A percentile compares a stretch with the other conserved stretches of the same genome.
phyloP scores from a whole-genome alignment of 2,329 filamentous ascomycete species.

The Sporothrix protearum region DNA sequence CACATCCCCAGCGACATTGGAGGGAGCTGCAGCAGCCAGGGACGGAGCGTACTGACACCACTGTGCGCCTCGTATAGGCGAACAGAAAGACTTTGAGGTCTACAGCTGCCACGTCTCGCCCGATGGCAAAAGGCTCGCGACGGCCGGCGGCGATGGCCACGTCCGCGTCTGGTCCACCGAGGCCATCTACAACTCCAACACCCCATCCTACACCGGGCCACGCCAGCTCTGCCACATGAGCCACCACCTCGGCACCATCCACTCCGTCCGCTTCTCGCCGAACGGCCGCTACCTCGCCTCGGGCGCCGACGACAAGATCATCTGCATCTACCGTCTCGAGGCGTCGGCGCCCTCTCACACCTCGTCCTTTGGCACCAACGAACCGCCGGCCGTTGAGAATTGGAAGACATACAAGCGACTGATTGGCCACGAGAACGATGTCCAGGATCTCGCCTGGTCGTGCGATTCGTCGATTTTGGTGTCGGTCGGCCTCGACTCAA shows the following conservation, averaged over 20 bases:
- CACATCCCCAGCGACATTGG: background rate
- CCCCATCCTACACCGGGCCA: slow-evolving; percentile 68
- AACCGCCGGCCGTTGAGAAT: slow-evolving; percentile 90
- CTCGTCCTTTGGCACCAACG: slow-evolving; percentile 81
- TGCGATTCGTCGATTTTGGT: slow-evolving; percentile 92
- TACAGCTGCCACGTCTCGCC: slow-evolving; percentile 98
- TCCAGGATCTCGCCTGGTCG: slow-evolving; percentile 97
- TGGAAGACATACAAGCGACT: slow-evolving; percentile 94
- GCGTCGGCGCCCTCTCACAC: slow-evolving; percentile 71
- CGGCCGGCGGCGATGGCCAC: slow-evolving; percentile 92
- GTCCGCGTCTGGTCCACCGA: slow-evolving; percentile 98
- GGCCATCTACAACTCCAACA: slow-evolving; percentile 76
- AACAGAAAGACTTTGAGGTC: slow-evolving; percentile 97
- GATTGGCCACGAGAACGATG: slow-evolving; percentile 96
- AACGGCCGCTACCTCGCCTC: slow-evolving; percentile 95
- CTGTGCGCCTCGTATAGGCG: slow-evolving; percentile 51
- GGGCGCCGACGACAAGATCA: slow-evolving; percentile 97
- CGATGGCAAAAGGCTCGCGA: slow-evolving; percentile 86
- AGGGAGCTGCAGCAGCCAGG: background rate
- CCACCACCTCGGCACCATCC: slow-evolving; percentile 95
- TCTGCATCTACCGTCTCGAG: slow-evolving; percentile 93
- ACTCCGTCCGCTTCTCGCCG: slow-evolving; percentile 92
- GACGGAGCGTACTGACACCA: background rate
- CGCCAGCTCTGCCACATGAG: slow-evolving; percentile 97
- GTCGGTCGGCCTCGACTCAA: slow-evolving; percentile 93